A percentile compares a stretch with the other conserved stretches of the same genome.
Evolutionary conservation across 805 yeast genomes (phyloP).

Genomic region (Ogataea chonburiensis): DNA sequence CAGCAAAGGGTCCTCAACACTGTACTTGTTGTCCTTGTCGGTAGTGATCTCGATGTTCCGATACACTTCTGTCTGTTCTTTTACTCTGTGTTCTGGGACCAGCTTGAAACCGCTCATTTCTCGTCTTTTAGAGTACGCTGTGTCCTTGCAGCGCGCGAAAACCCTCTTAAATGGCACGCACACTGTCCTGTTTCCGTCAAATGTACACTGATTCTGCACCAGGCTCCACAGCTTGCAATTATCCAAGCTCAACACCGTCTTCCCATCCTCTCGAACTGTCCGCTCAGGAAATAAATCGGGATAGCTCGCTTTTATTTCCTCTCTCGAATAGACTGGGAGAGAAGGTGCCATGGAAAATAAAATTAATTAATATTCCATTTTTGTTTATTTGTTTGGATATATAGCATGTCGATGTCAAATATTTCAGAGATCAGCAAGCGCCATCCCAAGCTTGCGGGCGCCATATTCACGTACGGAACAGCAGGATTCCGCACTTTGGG

Average conservation of each 20-base stretch:
- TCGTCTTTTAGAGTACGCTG: conserved; percentile 18
- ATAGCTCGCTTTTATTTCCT: conserved; percentile 34
- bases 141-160: conserved; percentile 42
- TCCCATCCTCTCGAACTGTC: conserved; percentile 8
- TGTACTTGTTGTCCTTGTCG: conserved; percentile 34
- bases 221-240: conserved; percentile 37
- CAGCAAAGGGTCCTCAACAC: conserved; percentile 17
- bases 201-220: conserved; percentile 48
- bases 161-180: conserved; percentile 51
- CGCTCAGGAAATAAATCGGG: conserved; percentile 29
- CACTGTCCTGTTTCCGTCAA: conserved; percentile 39
- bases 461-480: conserved; percentile 76
- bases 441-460: conserved; percentile 47
- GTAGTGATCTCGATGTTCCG: conserved; percentile 41
- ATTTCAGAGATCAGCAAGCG: conserved; percentile 11
- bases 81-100: conserved; percentile 24
- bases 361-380: background rate
- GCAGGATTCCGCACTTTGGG: conserved; percentile 93
- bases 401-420: background rate
- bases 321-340: conserved; percentile 42
- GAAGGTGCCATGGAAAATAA: conserved; percentile 45
- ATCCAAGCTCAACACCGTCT: conserved; percentile 10
- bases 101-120: conserved; percentile 33
- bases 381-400: conserved; percentile 10
- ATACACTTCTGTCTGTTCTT: conserved; percentile 15